These are phyloP conservation scores for Phoma sp. DNA, from an alignment of 2,329 filamentous ascomycete genomes.

Conservation along the genomic window DNA sequence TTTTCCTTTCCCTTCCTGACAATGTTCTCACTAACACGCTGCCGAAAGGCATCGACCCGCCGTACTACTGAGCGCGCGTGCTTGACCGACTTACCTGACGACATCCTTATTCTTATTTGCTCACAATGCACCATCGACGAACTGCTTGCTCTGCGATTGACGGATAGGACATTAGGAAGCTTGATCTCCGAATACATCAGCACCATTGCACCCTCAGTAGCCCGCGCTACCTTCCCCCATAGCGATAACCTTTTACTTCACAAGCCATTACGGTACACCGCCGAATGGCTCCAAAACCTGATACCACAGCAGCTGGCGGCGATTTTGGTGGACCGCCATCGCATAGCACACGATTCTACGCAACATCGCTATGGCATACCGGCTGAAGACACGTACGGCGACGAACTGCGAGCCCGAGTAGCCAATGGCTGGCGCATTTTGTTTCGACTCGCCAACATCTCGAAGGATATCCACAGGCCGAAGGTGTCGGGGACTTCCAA, in stretches of 20 bases:
- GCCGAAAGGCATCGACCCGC: background rate
- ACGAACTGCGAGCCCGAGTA: conserved; percentile 36
- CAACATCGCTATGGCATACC: conserved; percentile 35
- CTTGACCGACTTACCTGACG: conserved; percentile 35
- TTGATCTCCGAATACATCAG: conserved; percentile 36
- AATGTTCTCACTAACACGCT: conserved; percentile 10
- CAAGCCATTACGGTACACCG: conserved; percentile 12
- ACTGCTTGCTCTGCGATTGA: conserved; percentile 32
- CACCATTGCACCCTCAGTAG: conserved; percentile 38
- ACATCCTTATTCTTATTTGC: conserved; percentile 41
- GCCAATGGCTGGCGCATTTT: conserved; percentile 42
- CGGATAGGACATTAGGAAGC: conserved; percentile 26
- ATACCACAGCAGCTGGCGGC: conserved; percentile 41
- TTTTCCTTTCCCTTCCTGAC: background rate
- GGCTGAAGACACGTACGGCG: conserved; percentile 40
- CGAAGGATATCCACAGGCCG: conserved; percentile 26
- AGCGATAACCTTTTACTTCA: conserved; percentile 24
- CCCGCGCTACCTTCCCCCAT: conserved; percentile 35
- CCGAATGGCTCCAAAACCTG: conserved; percentile 35
- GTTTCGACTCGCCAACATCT: conserved; percentile 33
- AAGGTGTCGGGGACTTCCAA: conserved; percentile 9
- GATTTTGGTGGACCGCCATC: conserved; percentile 40
- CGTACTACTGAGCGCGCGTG: background rate
- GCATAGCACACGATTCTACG: conserved; percentile 28
- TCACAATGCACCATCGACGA: conserved; percentile 40